phyloP scores from a whole-genome alignment of 352 stramenopile species.

The Pythium chondricola region DNA sequence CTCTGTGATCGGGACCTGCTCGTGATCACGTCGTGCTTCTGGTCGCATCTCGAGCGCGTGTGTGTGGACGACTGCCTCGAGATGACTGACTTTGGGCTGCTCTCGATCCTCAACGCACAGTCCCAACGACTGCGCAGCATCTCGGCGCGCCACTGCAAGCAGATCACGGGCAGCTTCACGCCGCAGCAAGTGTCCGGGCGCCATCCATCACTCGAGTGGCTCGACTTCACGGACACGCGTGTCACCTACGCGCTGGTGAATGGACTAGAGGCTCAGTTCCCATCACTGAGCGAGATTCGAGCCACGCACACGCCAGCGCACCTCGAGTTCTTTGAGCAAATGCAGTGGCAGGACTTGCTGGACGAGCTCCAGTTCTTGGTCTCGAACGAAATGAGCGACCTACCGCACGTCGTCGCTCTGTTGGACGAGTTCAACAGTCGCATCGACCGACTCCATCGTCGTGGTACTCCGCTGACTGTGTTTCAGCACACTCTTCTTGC shows the following conservation, averaged over 20 bases:
- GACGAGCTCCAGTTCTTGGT: constrained; percentile 56
- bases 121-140: constrained; percentile 57
- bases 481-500: constrained; percentile 49
- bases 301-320: constrained; percentile 74
- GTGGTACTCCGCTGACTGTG: constrained; percentile 7
- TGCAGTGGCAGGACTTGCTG: constrained; percentile 32
- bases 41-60: constrained; percentile 62
- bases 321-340: constrained; percentile 41
- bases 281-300: constrained; percentile 48
- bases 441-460: background rate
- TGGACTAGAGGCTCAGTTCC: constrained; percentile 48
- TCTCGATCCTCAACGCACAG: constrained; percentile 79
- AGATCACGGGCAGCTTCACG: constrained; percentile 51
- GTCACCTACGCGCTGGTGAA: constrained; percentile 38
- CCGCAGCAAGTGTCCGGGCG: constrained; percentile 35
- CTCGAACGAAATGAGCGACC: constrained; percentile 46
- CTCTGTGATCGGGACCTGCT: constrained; percentile 68
- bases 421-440: constrained; percentile 37
- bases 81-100: constrained; percentile 70
- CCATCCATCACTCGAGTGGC: constrained; percentile 43
- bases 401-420: constrained; percentile 47
- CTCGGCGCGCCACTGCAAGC: constrained; percentile 75
- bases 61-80: constrained; percentile 65
- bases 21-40: constrained; percentile 77
- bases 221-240: constrained; percentile 70